These are phyloP conservation scores for Suhomyces chickasaworum DNA, from an alignment of 1,139 yeast genomes.

Conservation along the genomic window DNA sequence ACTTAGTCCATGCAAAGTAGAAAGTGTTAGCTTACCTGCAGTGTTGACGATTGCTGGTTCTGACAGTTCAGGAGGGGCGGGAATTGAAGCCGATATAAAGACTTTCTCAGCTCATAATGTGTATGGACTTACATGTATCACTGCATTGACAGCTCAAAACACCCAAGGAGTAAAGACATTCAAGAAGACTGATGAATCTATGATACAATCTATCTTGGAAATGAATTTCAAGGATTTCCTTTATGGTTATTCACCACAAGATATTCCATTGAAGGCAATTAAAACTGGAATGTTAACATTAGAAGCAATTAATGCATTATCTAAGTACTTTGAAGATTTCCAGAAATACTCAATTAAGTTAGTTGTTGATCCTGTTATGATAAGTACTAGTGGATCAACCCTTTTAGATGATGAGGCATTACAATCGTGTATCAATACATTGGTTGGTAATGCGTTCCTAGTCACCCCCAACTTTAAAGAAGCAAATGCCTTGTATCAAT, in stretches of 20 bases:
- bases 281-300: conserved; percentile 81
- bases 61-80: conserved; percentile 94
- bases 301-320: conserved; percentile 55
- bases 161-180: conserved; percentile 60
- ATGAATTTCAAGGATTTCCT: conserved; percentile 65
- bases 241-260: conserved; percentile 26
- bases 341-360: conserved; percentile 35
- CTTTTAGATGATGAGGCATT: conserved; percentile 55
- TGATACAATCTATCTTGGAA: conserved; percentile 50
- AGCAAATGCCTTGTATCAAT: conserved; percentile 46
- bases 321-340: conserved; percentile 33
- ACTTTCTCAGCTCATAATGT: conserved; percentile 78
- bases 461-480: conserved; percentile 80
- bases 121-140: conserved; percentile 77
- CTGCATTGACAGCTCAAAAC: conserved; percentile 86
- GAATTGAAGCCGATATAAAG: conserved; percentile 89
- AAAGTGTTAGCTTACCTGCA: conserved; percentile 30
- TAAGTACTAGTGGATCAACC: conserved; percentile 72
- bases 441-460: conserved; percentile 59
- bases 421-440: conserved; percentile 40
- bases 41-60: conserved; percentile 80
- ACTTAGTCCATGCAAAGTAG: not conserved
- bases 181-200: conserved; percentile 46
- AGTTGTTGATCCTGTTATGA: conserved; percentile 83
- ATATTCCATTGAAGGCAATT: conserved; percentile 54